Conservation (phyloP, 495 filamentous ascomycete genomes). For the Neurospora cerealis region DNA sequence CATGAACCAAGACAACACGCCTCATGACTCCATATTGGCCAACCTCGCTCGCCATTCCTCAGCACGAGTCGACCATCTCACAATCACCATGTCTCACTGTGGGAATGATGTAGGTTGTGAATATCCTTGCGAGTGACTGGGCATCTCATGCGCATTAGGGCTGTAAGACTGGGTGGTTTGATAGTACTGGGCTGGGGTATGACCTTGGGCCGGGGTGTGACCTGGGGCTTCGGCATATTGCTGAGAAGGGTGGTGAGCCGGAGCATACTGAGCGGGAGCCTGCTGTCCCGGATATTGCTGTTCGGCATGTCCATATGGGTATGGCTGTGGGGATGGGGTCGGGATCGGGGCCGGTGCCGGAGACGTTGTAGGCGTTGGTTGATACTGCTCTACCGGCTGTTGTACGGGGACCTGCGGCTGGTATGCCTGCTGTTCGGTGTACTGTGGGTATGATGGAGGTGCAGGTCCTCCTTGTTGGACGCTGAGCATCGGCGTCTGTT, state of each 20-base stretch:
- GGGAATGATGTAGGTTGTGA: background rate
- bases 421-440: slow-evolving; percentile 11
- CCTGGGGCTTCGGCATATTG: background rate
- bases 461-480: slow-evolving; percentile 12
- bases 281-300: slow-evolving; percentile 10
- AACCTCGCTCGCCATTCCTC: background rate
- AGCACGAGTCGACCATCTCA: background rate
- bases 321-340: slow-evolving; percentile 4
- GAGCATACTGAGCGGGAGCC: background rate
- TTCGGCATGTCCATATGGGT: background rate
- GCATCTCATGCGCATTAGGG: background rate
- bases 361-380: slow-evolving; percentile 6
- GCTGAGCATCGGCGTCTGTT: slow-evolving; percentile 16
- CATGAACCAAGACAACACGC: background rate
- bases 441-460: slow-evolving; percentile 14
- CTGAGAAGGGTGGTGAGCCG: slow-evolving; percentile 1
- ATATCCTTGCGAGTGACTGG: background rate
- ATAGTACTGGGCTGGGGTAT: background rate
- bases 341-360: background rate
- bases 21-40: background rate
- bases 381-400: slow-evolving; percentile 6
- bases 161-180: background rate
- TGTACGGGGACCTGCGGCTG: slow-evolving; percentile 1
- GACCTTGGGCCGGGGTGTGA: background rate
- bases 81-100: background rate